Base-by-base conservation (phyloP, 1,139 yeast genomes). In the Scheffersomyces quercinus region DNA sequence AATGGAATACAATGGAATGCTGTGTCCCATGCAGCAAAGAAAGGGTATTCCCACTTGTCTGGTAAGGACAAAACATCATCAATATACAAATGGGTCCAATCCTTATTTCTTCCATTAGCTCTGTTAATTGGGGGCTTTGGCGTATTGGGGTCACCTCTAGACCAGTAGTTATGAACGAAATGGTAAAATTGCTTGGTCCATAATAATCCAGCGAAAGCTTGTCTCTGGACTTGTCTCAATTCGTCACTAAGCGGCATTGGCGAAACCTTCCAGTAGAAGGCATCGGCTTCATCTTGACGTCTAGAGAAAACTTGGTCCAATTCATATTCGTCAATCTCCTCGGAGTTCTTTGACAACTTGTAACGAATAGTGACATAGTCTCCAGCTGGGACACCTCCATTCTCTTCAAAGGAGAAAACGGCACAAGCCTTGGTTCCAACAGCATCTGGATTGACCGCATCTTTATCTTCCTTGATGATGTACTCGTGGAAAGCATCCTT, bases 11-110 rank as follows among this genome's bases (percentile, higher is more conserved):
- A 88, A 65, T 91, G 98, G 81, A 91, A 91, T 0, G 97, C 96
- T 2, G 96, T 86, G 64, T 91, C 98, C 98, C 98, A 91, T 5
- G 97, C 95, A 9, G 97, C 97, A 64, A 91, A 91, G 63, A 91
- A 91, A 3, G 97, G 97, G 64, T 91, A 91, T 65, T 91, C 98
- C 91, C 97, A 91, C 64, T 89, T 91, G 62, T 91, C 98, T 3
- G 98, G 98, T 72, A 91, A 77, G 1, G 96, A 88, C 54, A 91
- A 73, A 42, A 91, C 81, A 63, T 91, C 97, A 61, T 90, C 95
- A 56, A 88, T 85, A 65, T 89, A 89, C 64, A 91, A 71, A 64
- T 91, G 96, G 53, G 81, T 83, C 98, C 98, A 91, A 45, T 88
- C 89, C 55, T 82, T 48, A 64, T 89, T 89, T 67, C 97, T 79